Base-by-base conservation (phyloP, 345 rosid species). In the Acer saccharum region DNA sequence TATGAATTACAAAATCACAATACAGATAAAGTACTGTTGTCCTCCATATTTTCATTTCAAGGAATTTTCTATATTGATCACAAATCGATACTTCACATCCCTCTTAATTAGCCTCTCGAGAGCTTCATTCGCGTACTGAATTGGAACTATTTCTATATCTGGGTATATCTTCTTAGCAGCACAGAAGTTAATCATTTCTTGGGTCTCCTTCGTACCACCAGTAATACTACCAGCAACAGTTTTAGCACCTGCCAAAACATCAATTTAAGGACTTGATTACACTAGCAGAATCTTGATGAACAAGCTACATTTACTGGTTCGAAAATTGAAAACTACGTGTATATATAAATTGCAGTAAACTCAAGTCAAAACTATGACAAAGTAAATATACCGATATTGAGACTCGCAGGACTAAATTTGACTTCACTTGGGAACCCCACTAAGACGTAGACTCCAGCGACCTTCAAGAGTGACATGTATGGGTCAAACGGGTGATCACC, bases 381-480 rank as follows among this genome's bases (percentile, higher is more conserved):
- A 44, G 61, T 13, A 1, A 11, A 61, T 44, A 52, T 74, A 94
- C 97, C 98, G 0, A 84, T 41, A 79, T 48, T 83, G 54, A 96
- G 95, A 78, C 73, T 91, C 44, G 87, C 92, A 13, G 98, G 97
- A 79, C 87, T 87, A 77, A 96, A 86, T 88, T 91, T 92, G 41
- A 96, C 89, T 80, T 91, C 94, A 76, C 92, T 86, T 63, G 98
- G 97, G 89, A 91, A 87, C 41, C 97, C 98, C 17, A 94, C 97
- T 0, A 94, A 78, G 69, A 74, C 93, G 71, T 86, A 84, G 76
- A 87, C 77, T 17, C 99, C 99, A 69, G 83, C 81, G 0, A 88
- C 81, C 88, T 90, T 96, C 83, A 94, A 75, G 41, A 92, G 90
- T 10, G 93, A 85, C 94, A 96, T 72, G 93, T 81, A 90, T 46